These are phyloP conservation scores for Rhododendron kiyosumense DNA, from an alignment of 148 eudicot genomes.

Conservation along the genomic window DNA sequence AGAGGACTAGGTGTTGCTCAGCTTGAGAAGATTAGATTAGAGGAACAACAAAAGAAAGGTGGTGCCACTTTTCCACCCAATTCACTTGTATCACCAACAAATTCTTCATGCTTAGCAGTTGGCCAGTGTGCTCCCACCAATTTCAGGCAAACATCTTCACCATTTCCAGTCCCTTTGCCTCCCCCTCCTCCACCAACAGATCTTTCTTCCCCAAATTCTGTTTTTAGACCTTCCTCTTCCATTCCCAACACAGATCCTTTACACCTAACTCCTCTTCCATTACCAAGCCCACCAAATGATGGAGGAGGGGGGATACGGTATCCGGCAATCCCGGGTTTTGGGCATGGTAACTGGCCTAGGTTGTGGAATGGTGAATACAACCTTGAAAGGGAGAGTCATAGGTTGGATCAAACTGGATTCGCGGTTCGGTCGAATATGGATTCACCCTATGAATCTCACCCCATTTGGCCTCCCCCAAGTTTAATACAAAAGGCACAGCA, in stretches of 20 bases:
- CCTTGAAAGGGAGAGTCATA: slow-evolving; percentile 32
- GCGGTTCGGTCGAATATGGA: slow-evolving; percentile 13
- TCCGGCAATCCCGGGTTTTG: slow-evolving; percentile 20
- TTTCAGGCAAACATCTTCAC: slow-evolving; percentile 31
- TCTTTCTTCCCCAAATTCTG: slow-evolving; percentile 22
- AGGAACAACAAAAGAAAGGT: slow-evolving; percentile 52
- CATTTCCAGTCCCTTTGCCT: slow-evolving; percentile 18
- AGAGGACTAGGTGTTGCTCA: slow-evolving; percentile 97
- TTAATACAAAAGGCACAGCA: slow-evolving; percentile 33
- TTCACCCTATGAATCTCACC: slow-evolving; percentile 33
- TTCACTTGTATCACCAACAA: slow-evolving; percentile 21
- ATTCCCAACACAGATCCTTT: slow-evolving; percentile 23
- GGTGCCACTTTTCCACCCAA: slow-evolving; percentile 18
- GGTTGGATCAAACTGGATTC: slow-evolving; percentile 27
- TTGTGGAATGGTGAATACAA: slow-evolving; percentile 43
- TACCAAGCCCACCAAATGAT: slow-evolving; percentile 15
- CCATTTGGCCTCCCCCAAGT: slow-evolving; percentile 26
- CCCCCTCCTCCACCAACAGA: slow-evolving; percentile 25
- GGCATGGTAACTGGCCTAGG: slow-evolving; percentile 29
- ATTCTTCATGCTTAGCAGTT: slow-evolving; percentile 20
- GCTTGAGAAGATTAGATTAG: slow-evolving; percentile 72
- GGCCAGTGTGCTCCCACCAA: slow-evolving; percentile 15
- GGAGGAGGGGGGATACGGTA: slow-evolving; percentile 23
- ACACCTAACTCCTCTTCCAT: slow-evolving; percentile 15
- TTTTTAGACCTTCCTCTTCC: slow-evolving; percentile 17